Percentiles rank a stretch among this genome's conserved stretches.
These are phyloP conservation scores for Huiozyma sinensis DNA, from an alignment of 805 yeast species.

Conservation along the genomic window DNA sequence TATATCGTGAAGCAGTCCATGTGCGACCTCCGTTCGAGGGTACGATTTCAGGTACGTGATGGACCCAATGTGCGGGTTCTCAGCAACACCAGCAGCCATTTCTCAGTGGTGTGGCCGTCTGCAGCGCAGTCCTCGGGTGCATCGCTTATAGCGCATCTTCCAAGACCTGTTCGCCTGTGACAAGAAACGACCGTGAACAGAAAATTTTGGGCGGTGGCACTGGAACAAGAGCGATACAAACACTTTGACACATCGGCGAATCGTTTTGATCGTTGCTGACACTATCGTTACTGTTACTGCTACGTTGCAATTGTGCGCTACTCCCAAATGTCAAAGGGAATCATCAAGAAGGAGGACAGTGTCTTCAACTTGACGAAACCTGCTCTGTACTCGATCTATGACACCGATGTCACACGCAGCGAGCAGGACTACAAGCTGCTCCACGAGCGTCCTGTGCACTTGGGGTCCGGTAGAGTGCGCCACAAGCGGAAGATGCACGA, in stretches of 20 bases:
- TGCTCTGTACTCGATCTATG: slow-evolving; percentile 40
- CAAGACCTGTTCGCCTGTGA: too few species aligned
- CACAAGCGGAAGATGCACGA: slow-evolving; percentile 6
- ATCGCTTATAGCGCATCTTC: too few species aligned
- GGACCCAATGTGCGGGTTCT: slow-evolving; percentile 6
- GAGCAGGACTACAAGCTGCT: slow-evolving; percentile 1
- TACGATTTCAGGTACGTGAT: slow-evolving; percentile 4
- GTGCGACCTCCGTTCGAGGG: slow-evolving; percentile 4
- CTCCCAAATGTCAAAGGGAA: background rate
- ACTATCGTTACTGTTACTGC: too few species aligned
- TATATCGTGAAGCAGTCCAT: slow-evolving; percentile 31
- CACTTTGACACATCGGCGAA: too few species aligned
- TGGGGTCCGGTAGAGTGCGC: background rate
- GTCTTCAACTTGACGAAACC: slow-evolving; percentile 41
- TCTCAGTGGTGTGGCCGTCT: too few species aligned
- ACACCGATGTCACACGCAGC: slow-evolving; percentile 26
- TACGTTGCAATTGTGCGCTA: too few species aligned
- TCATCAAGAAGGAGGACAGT: slow-evolving; percentile 16
- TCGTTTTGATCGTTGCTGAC: too few species aligned
- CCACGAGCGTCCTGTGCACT: background rate
- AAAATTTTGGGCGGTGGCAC: too few species aligned
- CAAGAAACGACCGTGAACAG: too few species aligned
- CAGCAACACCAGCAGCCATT: background rate
- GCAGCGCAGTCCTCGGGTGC: too few species aligned
- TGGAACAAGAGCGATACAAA: too few species aligned